A percentile compares a stretch with the other conserved stretches of the same genome.
phyloP scores from a whole-genome alignment of 345 rosid species.

The Abelmoschus esculentus region DNA sequence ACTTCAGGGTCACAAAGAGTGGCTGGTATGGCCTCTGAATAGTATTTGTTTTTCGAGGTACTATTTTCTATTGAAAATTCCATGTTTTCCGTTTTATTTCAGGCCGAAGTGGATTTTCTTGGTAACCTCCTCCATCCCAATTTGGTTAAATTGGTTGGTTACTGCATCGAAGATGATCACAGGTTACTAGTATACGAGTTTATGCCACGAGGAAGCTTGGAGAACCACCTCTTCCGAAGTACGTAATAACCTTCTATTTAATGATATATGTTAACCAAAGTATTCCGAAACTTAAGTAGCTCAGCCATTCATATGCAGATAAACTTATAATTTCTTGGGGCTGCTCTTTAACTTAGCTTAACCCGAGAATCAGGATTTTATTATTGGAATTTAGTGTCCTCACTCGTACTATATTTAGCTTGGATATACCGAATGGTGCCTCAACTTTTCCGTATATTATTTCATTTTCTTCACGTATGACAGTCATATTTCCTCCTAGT shows the following conservation, averaged over 20 bases:
- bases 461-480: neutral
- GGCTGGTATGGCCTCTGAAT: slow-evolving; percentile 55
- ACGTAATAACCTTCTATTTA: slow-evolving; percentile 20
- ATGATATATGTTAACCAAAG: neutral
- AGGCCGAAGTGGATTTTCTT: slow-evolving; percentile 76
- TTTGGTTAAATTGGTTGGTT: slow-evolving; percentile 66
- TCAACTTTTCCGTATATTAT: too few relatives aligned
- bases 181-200: slow-evolving; percentile 65
- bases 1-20: slow-evolving; percentile 95
- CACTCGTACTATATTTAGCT: too few relatives aligned
- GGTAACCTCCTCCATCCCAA: slow-evolving; percentile 69
- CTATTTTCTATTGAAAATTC: neutral
- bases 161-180: slow-evolving; percentile 77
- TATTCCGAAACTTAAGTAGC: neutral
- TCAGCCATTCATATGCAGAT: neutral
- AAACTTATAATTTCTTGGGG: neutral
- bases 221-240: slow-evolving; percentile 81
- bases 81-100: slow-evolving; percentile 16
- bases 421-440: too few relatives aligned
- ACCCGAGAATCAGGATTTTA: too few relatives aligned
- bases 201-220: slow-evolving; percentile 79
- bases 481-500: neutral
- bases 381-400: too few relatives aligned
- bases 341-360: neutral
- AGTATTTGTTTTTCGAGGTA: neutral